Base-by-base conservation (phyloP, 768 basidiomycete genomes). In the Neoboletus magnificus region DNA sequence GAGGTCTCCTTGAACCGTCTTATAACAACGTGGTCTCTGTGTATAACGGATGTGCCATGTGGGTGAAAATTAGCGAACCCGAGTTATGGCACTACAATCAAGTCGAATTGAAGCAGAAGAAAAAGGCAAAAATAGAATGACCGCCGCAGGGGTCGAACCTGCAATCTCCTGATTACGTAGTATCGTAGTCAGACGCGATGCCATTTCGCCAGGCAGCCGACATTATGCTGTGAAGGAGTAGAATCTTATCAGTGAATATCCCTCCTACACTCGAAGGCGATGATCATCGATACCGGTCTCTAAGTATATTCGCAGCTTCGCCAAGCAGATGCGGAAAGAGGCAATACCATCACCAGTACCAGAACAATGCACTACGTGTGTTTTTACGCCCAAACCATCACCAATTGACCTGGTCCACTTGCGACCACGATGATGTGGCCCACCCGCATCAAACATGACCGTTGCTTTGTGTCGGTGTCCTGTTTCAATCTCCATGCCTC, bases 181-280 rank as follows among this genome's bases (percentile, higher is more conserved):
- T 6, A 23, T 87, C 87, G 87, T 87, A 89, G 87, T 89, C 87
- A 89, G 86, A 89, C 87, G 87, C 87, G 87, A 87, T 89, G 86
- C 87, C 87, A 88, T 88, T 89, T 87, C 86, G 87, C 87, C 87
- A 89, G 83, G 84, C 86, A 84, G 85, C 86, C 86, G 55, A 29
- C 13, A 7, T 25, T 4, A 0, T 1, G 1, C 4, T 5, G 0
- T 0, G 9, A 39, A 1, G 1, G 0, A 1, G 5, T 11, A 15
- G n/a, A n/a, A n/a, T 1, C 1, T 11, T 20, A 25, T 53, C 29
- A 15, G 8, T 11, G 3, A 5, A 5, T 16, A 15, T 29, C 4
- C 29, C 1, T 29, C 1, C 9, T 2, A 16, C n/a, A 13, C 27
- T 43, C 11, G 6, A 45, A n/a, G n/a, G 30, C 46, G 4, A 7